A percentile compares a stretch with the other conserved stretches of the same genome.
Conservation (phyloP, 73 alveolate species). For the Paramecium tetraurelia region DNA sequence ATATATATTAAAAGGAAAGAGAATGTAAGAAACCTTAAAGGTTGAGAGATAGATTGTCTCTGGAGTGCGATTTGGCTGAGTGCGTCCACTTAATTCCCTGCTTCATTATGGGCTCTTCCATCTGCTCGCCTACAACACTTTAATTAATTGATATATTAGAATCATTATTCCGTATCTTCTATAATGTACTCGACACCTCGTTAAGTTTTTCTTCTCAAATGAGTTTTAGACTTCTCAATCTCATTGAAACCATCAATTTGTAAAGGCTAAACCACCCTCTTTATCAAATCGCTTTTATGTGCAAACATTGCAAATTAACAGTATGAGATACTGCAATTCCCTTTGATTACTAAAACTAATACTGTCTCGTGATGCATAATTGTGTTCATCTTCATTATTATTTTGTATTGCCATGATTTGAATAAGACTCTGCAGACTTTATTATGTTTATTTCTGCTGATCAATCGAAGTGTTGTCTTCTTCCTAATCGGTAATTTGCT, state of each 20-base stretch:
- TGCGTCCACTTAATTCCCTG: background rate
- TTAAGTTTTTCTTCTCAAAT: background rate
- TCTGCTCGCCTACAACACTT: background rate
- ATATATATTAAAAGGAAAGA: background rate
- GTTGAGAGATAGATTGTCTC: background rate
- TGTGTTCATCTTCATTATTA: background rate
- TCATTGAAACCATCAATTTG: background rate
- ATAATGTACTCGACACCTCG: background rate
- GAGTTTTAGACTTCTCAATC: background rate
- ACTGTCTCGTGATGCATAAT: background rate
- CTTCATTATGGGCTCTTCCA: background rate
- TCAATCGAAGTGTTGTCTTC: background rate
- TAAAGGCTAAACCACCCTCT: background rate
- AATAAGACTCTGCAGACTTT: background rate
- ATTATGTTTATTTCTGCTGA: background rate
- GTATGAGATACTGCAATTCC: background rate
- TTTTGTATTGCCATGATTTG: background rate
- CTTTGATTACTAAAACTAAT: background rate
- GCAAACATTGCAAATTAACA: background rate
- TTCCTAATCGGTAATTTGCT: background rate
- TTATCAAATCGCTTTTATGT: background rate
- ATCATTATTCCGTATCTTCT: slow-evolving; percentile 6
- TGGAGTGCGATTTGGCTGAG: background rate
- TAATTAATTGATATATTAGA: background rate
- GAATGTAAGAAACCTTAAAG: background rate